These are phyloP conservation scores for Marchantia polymorpha DNA, from an alignment of 225 moss, liverwort and hornwort species.

Conservation along the genomic window DNA sequence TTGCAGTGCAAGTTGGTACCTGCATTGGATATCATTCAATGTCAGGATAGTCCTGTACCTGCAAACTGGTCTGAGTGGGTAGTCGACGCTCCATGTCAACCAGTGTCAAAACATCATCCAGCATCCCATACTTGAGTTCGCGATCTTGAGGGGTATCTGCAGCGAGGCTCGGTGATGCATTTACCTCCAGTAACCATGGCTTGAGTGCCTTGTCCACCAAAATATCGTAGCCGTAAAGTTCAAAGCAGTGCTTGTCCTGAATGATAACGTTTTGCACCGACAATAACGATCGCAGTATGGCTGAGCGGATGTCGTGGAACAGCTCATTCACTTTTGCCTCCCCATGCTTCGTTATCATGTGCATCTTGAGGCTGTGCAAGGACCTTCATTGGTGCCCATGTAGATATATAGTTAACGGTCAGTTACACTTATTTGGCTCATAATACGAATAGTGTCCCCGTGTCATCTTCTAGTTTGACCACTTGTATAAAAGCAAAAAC, in stretches of 20 bases:
- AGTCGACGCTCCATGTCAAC: conserved; percentile 95
- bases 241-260: conserved; percentile 99
- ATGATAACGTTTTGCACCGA: conserved; percentile 93
- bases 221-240: conserved; percentile 97
- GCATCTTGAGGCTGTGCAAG: conserved; percentile 87
- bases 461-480: neutral
- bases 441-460: neutral
- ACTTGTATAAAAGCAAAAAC: neutral
- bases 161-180: conserved; percentile 95
- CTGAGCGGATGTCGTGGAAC: conserved; percentile 89
- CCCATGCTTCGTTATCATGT: conserved; percentile 97
- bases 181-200: conserved; percentile 98
- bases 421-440: neutral
- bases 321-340: conserved; percentile 83
- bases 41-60: conserved; percentile 29
- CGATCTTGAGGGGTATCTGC: conserved; percentile 84
- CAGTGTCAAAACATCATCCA: conserved; percentile 87
- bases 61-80: conserved; percentile 56
- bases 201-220: conserved; percentile 78
- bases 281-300: conserved; percentile 80
- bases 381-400: conserved; percentile 48
- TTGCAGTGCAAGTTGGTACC: too few species aligned
- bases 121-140: conserved; percentile 92
- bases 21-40: neutral
- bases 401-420: neutral